Conservation (phyloP, 805 yeast genomes). For the Vanderwaltozyma yarrowii region DNA sequence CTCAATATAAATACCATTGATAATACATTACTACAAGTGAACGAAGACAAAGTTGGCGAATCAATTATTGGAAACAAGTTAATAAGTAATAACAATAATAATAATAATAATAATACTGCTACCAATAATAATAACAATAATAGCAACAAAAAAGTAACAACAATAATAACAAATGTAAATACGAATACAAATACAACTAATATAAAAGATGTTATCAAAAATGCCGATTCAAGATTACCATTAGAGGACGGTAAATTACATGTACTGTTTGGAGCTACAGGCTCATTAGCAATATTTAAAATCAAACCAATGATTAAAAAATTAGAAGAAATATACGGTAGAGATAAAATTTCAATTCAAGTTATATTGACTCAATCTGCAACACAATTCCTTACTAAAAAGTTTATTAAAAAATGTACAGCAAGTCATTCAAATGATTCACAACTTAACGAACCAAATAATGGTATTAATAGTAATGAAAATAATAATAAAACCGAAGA, state of each 20-base stretch:
- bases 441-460: not conserved
- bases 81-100: too few relatives aligned
- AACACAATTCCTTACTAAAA: constrained; percentile 47
- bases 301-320: constrained; percentile 71
- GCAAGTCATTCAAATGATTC: too few relatives aligned
- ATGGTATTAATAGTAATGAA: not conserved
- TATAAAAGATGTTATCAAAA: constrained; percentile 33
- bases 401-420: constrained; percentile 9
- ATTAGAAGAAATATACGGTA: constrained; percentile 73
- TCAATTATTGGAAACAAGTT: too few relatives aligned
- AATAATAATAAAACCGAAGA: not conserved
- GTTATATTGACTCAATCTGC: constrained; percentile 78
- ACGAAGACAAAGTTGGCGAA: too few relatives aligned
- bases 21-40: too few relatives aligned
- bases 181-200: not conserved
- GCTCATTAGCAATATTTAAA: constrained; percentile 77
- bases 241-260: constrained; percentile 85
- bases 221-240: constrained; percentile 54
- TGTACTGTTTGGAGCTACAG: constrained; percentile 79
- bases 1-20: too few relatives aligned
- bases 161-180: not conserved
- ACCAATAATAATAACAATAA: too few relatives aligned
- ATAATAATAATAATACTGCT: too few relatives aligned
- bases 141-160: too few relatives aligned
- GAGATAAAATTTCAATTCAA: constrained; percentile 67